phyloP scores from a whole-genome alignment of 176 grass and related monocot genomes.

The Oryza longistaminata region DNA sequence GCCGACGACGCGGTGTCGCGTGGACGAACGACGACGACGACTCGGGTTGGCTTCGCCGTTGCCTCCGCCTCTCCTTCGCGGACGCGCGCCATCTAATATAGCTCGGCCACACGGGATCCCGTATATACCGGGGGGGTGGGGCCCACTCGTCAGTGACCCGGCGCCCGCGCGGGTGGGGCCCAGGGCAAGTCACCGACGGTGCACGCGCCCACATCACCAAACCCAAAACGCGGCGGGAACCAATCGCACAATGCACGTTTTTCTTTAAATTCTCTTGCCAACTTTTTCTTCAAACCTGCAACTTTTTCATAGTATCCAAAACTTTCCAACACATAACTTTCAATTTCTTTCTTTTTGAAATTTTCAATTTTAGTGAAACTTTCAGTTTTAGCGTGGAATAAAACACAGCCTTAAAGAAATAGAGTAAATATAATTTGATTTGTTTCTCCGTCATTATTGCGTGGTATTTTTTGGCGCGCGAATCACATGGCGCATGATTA shows the following conservation, averaged over 20 bases:
- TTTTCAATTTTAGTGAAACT: too few species aligned
- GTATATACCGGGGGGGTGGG: conserved; percentile 25
- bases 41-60: not conserved
- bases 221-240: conserved; percentile 12
- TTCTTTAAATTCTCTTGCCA: too few species aligned
- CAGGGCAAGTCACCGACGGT: not conserved
- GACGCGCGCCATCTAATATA: conserved; percentile 47
- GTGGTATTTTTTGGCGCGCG: not conserved
- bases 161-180: not conserved
- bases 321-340: too few species aligned
- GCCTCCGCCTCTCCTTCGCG: not conserved
- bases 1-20: not conserved
- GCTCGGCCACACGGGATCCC: conserved; percentile 45
- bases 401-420: too few species aligned
- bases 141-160: not conserved
- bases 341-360: too few species aligned
- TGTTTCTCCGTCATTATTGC: not conserved
- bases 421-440: not conserved
- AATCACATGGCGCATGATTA: not conserved
- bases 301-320: too few species aligned
- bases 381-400: too few species aligned
- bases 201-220: conserved; percentile 15
- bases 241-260: conserved; percentile 18
- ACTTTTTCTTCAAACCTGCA: too few species aligned
- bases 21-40: too few species aligned